These are phyloP conservation scores for Coix lacrymajobi DNA, from an alignment of 176 grass and related monocot species.

Conservation along the genomic window DNA sequence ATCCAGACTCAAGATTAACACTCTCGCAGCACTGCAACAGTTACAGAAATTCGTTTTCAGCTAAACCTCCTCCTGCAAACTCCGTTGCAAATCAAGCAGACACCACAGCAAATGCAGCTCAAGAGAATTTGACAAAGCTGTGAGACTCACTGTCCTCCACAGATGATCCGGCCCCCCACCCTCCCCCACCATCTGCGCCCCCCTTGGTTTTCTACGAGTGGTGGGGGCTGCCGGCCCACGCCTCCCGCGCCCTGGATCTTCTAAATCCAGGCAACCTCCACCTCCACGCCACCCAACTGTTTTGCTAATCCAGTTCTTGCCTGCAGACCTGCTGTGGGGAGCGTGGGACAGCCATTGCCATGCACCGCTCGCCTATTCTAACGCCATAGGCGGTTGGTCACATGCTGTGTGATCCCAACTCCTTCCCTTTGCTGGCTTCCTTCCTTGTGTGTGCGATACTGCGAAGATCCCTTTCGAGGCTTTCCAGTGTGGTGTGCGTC, in stretches of 20 bases:
- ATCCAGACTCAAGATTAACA: background rate
- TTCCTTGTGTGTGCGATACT: slow-evolving; percentile 17
- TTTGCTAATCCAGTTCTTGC: background rate
- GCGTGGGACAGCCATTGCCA: background rate
- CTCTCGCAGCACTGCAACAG: background rate
- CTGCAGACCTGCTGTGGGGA: background rate
- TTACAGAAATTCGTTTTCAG: background rate
- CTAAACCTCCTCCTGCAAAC: slow-evolving; percentile 1
- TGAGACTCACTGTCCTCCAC: background rate
- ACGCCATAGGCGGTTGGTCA: background rate
- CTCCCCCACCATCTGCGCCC: background rate
- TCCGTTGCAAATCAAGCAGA: slow-evolving; percentile 23
- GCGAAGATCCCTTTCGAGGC: slow-evolving; percentile 23
- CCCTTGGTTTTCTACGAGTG: slow-evolving; percentile 19
- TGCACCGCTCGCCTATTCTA: background rate
- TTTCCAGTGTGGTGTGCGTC: slow-evolving; percentile 35
- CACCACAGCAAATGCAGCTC: slow-evolving; percentile 10
- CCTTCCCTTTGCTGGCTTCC: slow-evolving; percentile 4
- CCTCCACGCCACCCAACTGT: slow-evolving; percentile 27
- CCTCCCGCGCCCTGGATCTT: slow-evolving; percentile 19
- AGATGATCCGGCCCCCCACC: slow-evolving; percentile 20
- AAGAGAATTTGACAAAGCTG: slow-evolving; percentile 22
- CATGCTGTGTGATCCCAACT: background rate
- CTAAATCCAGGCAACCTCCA: slow-evolving; percentile 30
- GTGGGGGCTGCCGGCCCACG: slow-evolving; percentile 1